Evolutionary conservation across 2,329 filamentous ascomycete species (phyloP).

Genomic region (Hypoxylon sp.): DNA sequence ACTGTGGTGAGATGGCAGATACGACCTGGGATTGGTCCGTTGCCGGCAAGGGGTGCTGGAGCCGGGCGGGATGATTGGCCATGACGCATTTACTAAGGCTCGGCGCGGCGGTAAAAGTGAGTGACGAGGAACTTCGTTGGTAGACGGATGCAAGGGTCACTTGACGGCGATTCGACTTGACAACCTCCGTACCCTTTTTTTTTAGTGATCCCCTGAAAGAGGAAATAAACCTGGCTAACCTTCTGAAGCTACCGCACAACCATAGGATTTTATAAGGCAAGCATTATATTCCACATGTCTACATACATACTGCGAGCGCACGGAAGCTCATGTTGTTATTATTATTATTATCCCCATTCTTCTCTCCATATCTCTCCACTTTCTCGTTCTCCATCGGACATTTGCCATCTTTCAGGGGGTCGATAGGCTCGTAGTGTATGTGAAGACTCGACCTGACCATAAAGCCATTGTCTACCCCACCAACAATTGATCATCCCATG

Average conservation of each 20-base stretch:
- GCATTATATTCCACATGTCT: not conserved
- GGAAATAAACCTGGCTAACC: constrained; percentile 16
- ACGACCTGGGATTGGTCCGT: constrained; percentile 54
- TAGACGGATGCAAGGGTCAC: constrained; percentile 43
- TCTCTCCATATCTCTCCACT: constrained; percentile 13
- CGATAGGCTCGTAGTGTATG: too few species aligned
- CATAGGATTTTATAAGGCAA: not conserved
- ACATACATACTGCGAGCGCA: not conserved
- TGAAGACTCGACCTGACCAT: constrained; percentile 25
- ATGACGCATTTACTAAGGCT: constrained; percentile 47
- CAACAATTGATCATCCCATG: constrained; percentile 34
- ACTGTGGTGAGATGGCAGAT: constrained; percentile 49
- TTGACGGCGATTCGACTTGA: constrained; percentile 28
- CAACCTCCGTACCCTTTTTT: constrained; percentile 24
- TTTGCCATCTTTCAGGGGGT: constrained; percentile 22
- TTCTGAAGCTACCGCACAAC: constrained; percentile 13
- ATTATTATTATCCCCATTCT: constrained; percentile 9
- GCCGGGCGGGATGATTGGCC: constrained; percentile 49
- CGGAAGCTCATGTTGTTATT: constrained; percentile 11
- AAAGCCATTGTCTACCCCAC: constrained; percentile 29
- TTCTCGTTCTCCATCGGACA: constrained; percentile 31
- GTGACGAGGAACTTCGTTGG: constrained; percentile 50
- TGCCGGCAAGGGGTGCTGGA: constrained; percentile 45
- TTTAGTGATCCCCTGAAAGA: constrained; percentile 6
- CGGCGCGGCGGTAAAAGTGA: constrained; percentile 52